Percentiles rank a stretch among this genome's conserved stretches.
Conservation (phyloP, 2,329 filamentous ascomycete species). For the Colletotrichum spinosum region DNA sequence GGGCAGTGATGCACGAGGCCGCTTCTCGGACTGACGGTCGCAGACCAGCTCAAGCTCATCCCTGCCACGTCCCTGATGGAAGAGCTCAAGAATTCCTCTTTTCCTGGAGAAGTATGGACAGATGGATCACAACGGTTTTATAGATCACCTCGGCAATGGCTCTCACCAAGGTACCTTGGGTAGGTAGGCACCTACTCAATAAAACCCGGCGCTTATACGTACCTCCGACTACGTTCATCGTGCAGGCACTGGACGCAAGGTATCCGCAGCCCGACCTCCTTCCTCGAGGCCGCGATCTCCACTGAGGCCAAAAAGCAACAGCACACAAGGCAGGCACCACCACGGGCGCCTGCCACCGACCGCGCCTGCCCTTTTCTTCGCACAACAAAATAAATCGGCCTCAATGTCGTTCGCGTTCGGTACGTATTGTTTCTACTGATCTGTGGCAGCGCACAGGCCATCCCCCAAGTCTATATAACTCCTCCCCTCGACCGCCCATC, state of each 20-base stretch:
- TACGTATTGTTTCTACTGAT: slow-evolving; percentile 16
- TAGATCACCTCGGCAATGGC: not conserved
- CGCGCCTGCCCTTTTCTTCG: not conserved
- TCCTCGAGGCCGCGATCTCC: not conserved
- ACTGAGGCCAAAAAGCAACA: slow-evolving; percentile 27
- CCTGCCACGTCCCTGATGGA: too few relatives aligned
- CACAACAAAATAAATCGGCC: slow-evolving; percentile 1
- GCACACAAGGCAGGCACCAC: slow-evolving; percentile 3
- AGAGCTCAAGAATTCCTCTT: too few relatives aligned
- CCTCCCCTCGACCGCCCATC: not conserved
- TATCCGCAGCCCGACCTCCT: not conserved
- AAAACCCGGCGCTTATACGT: not conserved
- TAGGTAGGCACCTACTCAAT: not conserved
- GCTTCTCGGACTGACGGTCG: too few relatives aligned
- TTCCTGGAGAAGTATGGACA: too few relatives aligned
- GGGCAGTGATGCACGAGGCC: too few relatives aligned
- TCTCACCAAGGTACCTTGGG: too few relatives aligned
- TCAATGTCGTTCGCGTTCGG: not conserved
- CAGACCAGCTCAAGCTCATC: too few relatives aligned
- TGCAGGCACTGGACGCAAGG: not conserved
- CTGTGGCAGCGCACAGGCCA: slow-evolving; percentile 11
- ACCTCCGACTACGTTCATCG: not conserved
- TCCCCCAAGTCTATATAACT: slow-evolving; percentile 2
- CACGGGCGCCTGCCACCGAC: slow-evolving; percentile 2
- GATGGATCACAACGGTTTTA: too few relatives aligned